Evolutionary conservation across 352 stramenopile genomes (phyloP), one percentile per base, ranked within the genome.

Genomic region (Pythium aphanidermatum): DNA sequence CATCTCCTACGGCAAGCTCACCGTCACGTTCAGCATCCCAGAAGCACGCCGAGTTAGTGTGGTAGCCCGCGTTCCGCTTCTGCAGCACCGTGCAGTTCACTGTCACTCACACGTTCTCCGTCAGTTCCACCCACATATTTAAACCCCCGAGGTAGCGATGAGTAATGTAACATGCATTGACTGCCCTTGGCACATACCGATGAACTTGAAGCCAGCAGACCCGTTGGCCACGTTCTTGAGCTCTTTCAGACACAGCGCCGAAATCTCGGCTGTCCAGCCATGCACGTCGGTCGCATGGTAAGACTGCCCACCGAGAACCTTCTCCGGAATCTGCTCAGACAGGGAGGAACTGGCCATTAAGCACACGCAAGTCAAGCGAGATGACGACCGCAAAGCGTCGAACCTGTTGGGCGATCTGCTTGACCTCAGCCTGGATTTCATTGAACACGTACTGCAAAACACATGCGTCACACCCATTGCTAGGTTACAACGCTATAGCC

Each of bases 41-140:
- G 60, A 91, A 91, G 55, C 80, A 92, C 21, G 83, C 73, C 32
- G 80, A 92, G 52, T 86, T 92, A 55, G 78, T 90, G 64, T 95
- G 83, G 49, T 75, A 90, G 33, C 83, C 80, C 11, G 80, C 75
- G 47, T 95, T 95, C 17, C 80, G 68, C 74, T 95, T 95, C 57
- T 95, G 83, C n/a, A 95, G 59, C 44, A 95, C 77, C 34, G 79
- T 81, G 60, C 77, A 87, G 61, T 95, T 88, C 23, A 92, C 83
- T 92, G 63, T 17, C 20, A 3, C 44, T 31, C 30, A 14, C 32
- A 12, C 23, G 14, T 2, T 33, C 16, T 30, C 19, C 25, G 13
- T 30, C n/a, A 26, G 13, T 29, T 44, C 33, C 7, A 36, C 26
- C 29, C 13, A 17, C 14, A n/a, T 17, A 47, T 31, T 36, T 16